Base-by-base conservation (phyloP, 768 basidiomycete genomes). In the Serendipita sp. region DNA sequence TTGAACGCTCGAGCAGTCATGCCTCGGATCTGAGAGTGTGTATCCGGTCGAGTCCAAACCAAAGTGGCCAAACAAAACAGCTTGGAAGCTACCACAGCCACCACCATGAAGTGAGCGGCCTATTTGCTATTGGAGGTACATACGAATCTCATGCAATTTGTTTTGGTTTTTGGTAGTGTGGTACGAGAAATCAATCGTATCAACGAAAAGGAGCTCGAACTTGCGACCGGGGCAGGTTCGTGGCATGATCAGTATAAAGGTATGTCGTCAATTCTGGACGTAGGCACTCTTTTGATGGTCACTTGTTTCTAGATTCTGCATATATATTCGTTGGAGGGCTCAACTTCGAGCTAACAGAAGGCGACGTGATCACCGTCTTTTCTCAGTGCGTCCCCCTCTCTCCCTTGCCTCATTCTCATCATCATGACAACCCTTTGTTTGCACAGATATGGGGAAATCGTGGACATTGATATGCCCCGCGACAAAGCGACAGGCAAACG, bases 171-270 rank as follows among this genome's bases (percentile, higher is more conserved):
- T n/a, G n/a, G 3, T 73, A 95, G 93, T 71, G 89, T 94, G 14
- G 89, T 97, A 7, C 84, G 85, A 58, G 93, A 96, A 77, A 97
- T 98, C 63, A 85, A 86, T 69, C 82, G 85, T 70, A 96, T 99
- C 63, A 99, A 99, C 69, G 83, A 93, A 68, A 80, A 79, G 7
- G 95, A 97, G 72, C 81, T 98, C 3, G 84, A 88, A 30, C 76
- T 93, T 9, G 90, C 88, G 3, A 71, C 78, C 26, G 76, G 77
- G 60, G 83, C 81, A 66, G 82, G 79, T 51, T 89, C 86, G 53
- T 99, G 95, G 95, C 95, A 98, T 68, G 92, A 97, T 69, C 89
- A 97, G 69, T 97, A 95, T 76, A 94, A 88, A 74, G 83, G 85
- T 82, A 51, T 22, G 76, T 69, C 28, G n/a, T 24, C 13, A 4